A percentile compares a stretch with the other conserved stretches of the same genome.
phyloP scores from a whole-genome alignment of 352 stramenopile genomes.

The Globisporangium viniferum region DNA sequence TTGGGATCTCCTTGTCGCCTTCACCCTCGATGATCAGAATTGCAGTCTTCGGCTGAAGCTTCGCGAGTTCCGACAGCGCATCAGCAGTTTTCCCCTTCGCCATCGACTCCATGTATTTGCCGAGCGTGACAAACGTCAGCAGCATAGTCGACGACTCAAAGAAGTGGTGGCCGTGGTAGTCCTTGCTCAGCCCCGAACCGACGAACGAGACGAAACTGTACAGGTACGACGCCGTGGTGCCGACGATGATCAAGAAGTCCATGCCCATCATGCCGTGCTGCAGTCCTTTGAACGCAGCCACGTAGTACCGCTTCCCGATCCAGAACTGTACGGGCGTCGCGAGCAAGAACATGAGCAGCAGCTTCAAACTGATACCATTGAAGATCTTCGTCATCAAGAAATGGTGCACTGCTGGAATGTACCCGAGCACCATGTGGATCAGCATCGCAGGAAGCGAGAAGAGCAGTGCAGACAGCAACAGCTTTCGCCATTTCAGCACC shows the following conservation, averaged over 20 bases:
- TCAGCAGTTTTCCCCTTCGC: slow-evolving; percentile 85
- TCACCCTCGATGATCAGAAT: slow-evolving; percentile 52
- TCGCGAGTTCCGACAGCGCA: slow-evolving; percentile 64
- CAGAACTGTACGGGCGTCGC: slow-evolving; percentile 84
- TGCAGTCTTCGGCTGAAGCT: slow-evolving; percentile 78
- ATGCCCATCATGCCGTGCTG: slow-evolving; percentile 88
- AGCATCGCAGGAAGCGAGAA: slow-evolving; percentile 84
- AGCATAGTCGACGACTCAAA: slow-evolving; percentile 88
- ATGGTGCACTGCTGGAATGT: slow-evolving; percentile 62
- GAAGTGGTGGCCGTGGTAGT: slow-evolving; percentile 82
- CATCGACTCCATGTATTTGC: slow-evolving; percentile 88
- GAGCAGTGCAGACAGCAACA: slow-evolving; percentile 71
- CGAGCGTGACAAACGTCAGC: slow-evolving; percentile 83
- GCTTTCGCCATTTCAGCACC: slow-evolving; percentile 67
- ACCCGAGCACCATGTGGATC: slow-evolving; percentile 86
- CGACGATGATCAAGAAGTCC: slow-evolving; percentile 85
- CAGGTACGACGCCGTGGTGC: slow-evolving; percentile 83
- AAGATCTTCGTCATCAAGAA: slow-evolving; percentile 73
- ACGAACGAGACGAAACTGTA: slow-evolving; percentile 85
- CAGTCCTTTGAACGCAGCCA: slow-evolving; percentile 76
- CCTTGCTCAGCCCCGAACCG: slow-evolving; percentile 44
- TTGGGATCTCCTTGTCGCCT: slow-evolving; percentile 67
- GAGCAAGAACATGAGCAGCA: slow-evolving; percentile 83
- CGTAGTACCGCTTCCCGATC: slow-evolving; percentile 76
- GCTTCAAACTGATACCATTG: slow-evolving; percentile 75